phyloP scores from a whole-genome alignment of 306 rosid species.

The Dryas drummondii region DNA sequence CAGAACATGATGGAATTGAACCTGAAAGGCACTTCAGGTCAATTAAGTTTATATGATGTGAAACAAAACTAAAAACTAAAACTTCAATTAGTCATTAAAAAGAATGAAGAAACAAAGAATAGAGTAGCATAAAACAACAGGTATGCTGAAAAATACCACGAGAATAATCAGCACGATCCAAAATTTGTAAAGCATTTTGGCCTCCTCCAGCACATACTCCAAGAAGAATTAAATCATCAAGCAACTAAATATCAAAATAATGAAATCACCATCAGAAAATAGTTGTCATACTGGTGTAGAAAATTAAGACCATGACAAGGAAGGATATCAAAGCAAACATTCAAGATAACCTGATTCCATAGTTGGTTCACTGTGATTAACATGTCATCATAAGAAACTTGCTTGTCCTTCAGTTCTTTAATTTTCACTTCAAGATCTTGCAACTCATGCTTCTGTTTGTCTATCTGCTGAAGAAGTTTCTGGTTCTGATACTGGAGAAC shows the following conservation, averaged over 20 bases:
- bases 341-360: constrained; percentile 76
- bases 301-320: background rate
- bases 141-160: constrained; percentile 42
- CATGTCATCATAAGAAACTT: constrained; percentile 65
- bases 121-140: background rate
- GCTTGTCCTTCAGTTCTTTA: constrained; percentile 49
- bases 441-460: constrained; percentile 65
- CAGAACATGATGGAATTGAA: constrained; percentile 66
- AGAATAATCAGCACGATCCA: constrained; percentile 45
- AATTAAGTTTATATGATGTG: constrained; percentile 23
- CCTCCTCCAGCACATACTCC: constrained; percentile 72
- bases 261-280: constrained; percentile 20
- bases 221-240: constrained; percentile 76
- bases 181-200: constrained; percentile 44
- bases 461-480: constrained; percentile 76
- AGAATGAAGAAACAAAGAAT: background rate
- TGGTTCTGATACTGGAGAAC: constrained; percentile 81
- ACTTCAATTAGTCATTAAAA: background rate
- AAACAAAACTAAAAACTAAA: constrained; percentile 4
- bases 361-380: constrained; percentile 64
- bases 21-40: constrained; percentile 50
- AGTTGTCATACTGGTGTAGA: constrained; percentile 18
- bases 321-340: constrained; percentile 18
- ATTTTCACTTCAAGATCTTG: constrained; percentile 62
- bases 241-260: constrained; percentile 54